These are phyloP conservation scores for Aspergillus arachidicola DNA, from an alignment of 2,329 filamentous ascomycete species.

Conservation along the genomic window DNA sequence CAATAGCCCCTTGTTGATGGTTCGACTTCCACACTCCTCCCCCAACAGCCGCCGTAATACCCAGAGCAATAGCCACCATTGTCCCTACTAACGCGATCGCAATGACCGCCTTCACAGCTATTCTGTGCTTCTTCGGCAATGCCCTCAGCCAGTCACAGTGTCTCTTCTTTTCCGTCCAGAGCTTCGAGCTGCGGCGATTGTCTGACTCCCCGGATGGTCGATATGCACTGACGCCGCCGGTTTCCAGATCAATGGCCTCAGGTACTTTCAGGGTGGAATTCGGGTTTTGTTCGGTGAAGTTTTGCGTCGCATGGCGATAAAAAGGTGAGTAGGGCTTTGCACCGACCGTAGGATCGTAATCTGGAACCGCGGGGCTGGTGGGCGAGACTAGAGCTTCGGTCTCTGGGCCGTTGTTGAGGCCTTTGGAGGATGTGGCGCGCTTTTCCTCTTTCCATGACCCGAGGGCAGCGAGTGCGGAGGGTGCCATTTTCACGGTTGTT, in stretches of 20 bases:
- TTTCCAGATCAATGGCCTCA: conserved; percentile 37
- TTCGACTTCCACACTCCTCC: conserved; percentile 47
- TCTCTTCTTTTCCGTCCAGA: conserved; percentile 38
- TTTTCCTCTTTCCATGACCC: conserved; percentile 2
- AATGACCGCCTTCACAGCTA: conserved; percentile 43
- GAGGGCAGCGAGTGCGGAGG: neutral
- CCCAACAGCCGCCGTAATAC: conserved; percentile 47
- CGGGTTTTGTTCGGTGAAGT: conserved; percentile 30
- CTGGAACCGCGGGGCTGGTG: conserved; percentile 12
- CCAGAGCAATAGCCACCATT: conserved; percentile 49
- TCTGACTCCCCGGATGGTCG: conserved; percentile 15
- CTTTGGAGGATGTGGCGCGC: neutral
- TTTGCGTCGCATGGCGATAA: conserved; percentile 43
- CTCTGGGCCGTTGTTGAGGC: conserved; percentile 3
- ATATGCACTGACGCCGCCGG: conserved; percentile 13
- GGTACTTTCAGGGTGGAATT: conserved; percentile 9
- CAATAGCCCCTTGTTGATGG: conserved; percentile 31
- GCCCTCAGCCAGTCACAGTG: conserved; percentile 37
- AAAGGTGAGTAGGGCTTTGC: conserved; percentile 49
- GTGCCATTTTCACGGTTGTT: neutral
- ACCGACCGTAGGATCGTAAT: conserved; percentile 43
- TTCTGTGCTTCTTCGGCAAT: conserved; percentile 39
- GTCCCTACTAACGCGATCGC: conserved; percentile 46
- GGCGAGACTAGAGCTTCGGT: neutral
- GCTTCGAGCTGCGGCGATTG: conserved; percentile 32